Conservation (phyloP, 441 rosid species). For the Erodium texanum region DNA sequence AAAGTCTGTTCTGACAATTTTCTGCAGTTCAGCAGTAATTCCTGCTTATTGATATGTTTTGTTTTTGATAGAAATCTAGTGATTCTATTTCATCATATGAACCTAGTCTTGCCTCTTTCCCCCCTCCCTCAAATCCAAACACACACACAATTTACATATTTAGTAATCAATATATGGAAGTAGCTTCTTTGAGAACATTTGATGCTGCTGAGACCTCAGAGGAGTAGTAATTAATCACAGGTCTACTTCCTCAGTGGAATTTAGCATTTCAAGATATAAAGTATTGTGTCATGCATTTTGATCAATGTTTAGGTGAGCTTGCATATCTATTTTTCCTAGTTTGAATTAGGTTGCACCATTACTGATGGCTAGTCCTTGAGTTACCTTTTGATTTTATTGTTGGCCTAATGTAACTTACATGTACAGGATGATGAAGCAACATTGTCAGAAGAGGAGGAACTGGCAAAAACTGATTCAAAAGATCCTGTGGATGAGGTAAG, state of each 20-base stretch:
- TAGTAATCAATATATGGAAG: not conserved
- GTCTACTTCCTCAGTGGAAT: not conserved
- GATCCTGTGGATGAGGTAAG: conserved; percentile 72
- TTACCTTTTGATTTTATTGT: conserved; percentile 7
- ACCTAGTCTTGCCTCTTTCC: not conserved
- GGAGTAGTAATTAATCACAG: not conserved
- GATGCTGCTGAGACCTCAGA: conserved; percentile 1
- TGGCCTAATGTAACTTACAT: conserved; percentile 15
- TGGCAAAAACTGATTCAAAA: conserved; percentile 63
- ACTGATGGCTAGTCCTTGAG: not conserved
- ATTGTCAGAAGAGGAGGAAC: conserved; percentile 74
- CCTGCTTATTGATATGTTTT: not conserved
- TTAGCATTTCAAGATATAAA: not conserved
- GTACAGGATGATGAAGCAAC: conserved; percentile 94
- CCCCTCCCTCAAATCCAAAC: too few relatives aligned
- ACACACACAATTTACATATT: not conserved
- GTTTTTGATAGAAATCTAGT: not conserved
- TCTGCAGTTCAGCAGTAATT: not conserved
- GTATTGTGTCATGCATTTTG: not conserved
- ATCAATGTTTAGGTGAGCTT: not conserved
- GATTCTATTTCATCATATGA: not conserved
- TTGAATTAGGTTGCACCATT: conserved; percentile 6
- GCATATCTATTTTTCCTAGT: not conserved
- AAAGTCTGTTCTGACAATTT: not conserved
- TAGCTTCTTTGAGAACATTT: not conserved